Evolutionary conservation across 345 rosid species (phyloP), one percentile per base, ranked within the genome.

Genomic region (Trapa incisa): DNA sequence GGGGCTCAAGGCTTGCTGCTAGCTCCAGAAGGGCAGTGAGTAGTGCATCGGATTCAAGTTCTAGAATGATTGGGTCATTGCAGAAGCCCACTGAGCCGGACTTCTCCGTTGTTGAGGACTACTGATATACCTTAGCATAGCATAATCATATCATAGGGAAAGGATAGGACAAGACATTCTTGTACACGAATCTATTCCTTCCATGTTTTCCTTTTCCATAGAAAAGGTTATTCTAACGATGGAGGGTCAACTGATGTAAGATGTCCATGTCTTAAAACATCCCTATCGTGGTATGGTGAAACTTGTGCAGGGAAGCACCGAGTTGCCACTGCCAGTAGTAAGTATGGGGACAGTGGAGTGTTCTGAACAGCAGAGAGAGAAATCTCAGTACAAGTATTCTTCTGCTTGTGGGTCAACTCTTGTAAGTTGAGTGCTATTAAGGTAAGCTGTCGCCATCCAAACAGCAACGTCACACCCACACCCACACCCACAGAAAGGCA

Each of bases 21-120:
- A 83, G 81, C 66, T 58, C 72, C 9, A 75, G 81, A 70, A 81
- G 81, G 33, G 76, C 79, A 48, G 73, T 68, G 11, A 69, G 72
- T 58, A 72, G 56, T 37, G 81, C 76, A 75, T 80, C 82, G 41
- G 82, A 71, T 1, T 73, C 83, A 4, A 85, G 80, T 67, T 77
- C 87, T 14, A 78, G 79, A 65, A 74, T 72, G 22, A 78, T 71
- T 36, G 72, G 73, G 47, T 74, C 95, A 0, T 67, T 89, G 69
- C 89, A 82, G 73, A 92, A 89, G 75, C 98, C 96, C 15, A 74
- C 76, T 0, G 98, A 92, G 71, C 98, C 95, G 12, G 96, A 92
- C 79, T 92, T 86, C 76, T 83, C 88, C 4, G 89, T 82, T 42
- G 87, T 77, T 32, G 85, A 81, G 11, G 82, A 76, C 11, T 80